These are phyloP conservation scores for Gossypium davidsonii DNA, from an alignment of 441 rosid species.

Conservation along the genomic window DNA sequence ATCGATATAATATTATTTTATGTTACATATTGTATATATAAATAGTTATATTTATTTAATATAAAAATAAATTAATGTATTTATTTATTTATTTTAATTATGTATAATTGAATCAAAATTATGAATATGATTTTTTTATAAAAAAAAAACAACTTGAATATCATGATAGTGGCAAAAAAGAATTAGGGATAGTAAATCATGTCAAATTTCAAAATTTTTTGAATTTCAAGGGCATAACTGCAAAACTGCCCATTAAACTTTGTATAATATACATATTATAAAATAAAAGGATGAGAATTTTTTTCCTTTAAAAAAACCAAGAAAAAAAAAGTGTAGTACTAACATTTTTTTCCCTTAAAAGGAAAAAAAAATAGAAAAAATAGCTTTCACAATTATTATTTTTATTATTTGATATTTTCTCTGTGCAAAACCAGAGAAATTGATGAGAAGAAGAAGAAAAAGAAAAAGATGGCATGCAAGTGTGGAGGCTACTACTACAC, in stretches of 20 bases:
- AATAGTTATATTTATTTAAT: too few species aligned
- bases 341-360: neutral
- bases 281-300: neutral
- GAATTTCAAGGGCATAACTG: neutral
- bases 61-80: too few species aligned
- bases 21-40: too few species aligned
- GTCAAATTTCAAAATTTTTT: neutral
- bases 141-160: neutral
- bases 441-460: neutral
- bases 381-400: slow-evolving; percentile 5
- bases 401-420: neutral
- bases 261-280: neutral
- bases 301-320: neutral
- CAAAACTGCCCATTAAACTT: neutral
- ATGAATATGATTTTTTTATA: too few species aligned
- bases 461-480: slow-evolving; percentile 36
- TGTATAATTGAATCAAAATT: too few species aligned
- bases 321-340: neutral
- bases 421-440: slow-evolving; percentile 1
- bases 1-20: too few species aligned
- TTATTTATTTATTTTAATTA: too few species aligned
- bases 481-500: slow-evolving; percentile 32
- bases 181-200: neutral
- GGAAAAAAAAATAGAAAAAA: neutral
- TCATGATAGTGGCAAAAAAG: neutral